phyloP scores from a whole-genome alignment of 495 filamentous ascomycete genomes.

The Aspergillus biplanus region DNA sequence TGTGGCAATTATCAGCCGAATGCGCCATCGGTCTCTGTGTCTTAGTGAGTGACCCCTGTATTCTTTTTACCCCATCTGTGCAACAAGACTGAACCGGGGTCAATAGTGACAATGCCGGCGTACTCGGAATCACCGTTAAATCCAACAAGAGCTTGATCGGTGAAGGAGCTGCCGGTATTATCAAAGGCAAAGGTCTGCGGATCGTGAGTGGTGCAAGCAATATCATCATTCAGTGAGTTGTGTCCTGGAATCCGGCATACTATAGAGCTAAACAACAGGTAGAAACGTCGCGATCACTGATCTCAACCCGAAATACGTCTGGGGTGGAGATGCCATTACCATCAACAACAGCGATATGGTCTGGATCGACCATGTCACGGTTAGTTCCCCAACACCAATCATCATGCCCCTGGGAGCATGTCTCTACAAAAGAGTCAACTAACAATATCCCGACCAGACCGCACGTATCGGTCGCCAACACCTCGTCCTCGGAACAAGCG shows the following conservation, averaged over 20 bases:
- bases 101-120: constrained; percentile 44
- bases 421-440: background rate
- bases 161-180: constrained; percentile 38
- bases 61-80: too few relatives aligned
- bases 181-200: constrained; percentile 50
- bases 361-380: constrained; percentile 56
- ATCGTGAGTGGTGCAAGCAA: constrained; percentile 50
- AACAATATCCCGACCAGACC: constrained; percentile 29
- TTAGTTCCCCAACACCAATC: constrained; percentile 28
- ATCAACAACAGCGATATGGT: constrained; percentile 45
- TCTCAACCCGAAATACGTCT: constrained; percentile 54
- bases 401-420: background rate
- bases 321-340: constrained; percentile 54
- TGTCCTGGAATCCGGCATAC: background rate
- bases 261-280: constrained; percentile 24
- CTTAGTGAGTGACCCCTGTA: constrained; percentile 35
- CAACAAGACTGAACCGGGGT: background rate
- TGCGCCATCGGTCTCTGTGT: constrained; percentile 41
- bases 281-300: constrained; percentile 53
- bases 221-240: constrained; percentile 49
- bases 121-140: constrained; percentile 46
- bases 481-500: constrained; percentile 44
- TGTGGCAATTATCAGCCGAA: constrained; percentile 45
- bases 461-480: constrained; percentile 51
- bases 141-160: constrained; percentile 53